These are phyloP conservation scores for Fraxinus greggii DNA, from an alignment of 305 asterid species.

Conservation along the genomic window DNA sequence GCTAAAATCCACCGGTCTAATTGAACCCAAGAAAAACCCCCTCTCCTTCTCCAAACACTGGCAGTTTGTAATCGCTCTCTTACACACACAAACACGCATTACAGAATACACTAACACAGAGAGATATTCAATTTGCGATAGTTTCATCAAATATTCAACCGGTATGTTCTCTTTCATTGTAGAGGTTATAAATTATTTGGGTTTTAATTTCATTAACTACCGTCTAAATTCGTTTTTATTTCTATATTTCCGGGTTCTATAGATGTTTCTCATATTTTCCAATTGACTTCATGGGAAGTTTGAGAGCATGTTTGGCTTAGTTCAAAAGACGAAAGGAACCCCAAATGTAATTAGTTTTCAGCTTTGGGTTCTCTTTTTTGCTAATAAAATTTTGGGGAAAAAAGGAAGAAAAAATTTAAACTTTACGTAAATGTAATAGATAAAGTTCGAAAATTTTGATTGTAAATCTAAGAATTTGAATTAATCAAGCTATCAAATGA, in stretches of 20 bases:
- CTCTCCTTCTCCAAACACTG: background rate
- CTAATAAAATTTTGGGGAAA: background rate
- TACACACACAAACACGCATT: background rate
- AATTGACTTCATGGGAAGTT: slow-evolving; percentile 16
- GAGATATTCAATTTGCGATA: slow-evolving; percentile 23
- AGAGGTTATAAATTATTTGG: slow-evolving; percentile 24
- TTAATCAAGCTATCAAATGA: background rate
- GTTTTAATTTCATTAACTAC: background rate
- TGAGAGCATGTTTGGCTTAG: background rate
- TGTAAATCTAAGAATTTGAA: background rate
- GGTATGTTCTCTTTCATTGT: slow-evolving; percentile 26
- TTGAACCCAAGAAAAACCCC: background rate
- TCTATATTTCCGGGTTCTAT: slow-evolving; percentile 13
- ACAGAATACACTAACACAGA: slow-evolving; percentile 10
- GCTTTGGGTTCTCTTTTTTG: background rate
- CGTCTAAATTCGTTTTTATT: background rate
- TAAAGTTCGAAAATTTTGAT: background rate
- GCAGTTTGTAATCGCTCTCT: background rate
- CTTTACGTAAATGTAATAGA: slow-evolving; percentile 10
- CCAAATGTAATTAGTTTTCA: background rate
- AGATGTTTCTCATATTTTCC: slow-evolving; percentile 16
- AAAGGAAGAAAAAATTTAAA: background rate
- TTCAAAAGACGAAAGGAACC: background rate
- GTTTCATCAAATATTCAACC: slow-evolving; percentile 25
- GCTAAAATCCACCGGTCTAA: background rate